Evolutionary conservation across 768 basidiomycete genomes (phyloP).

Genomic region (Lactifluus pinguis): DNA sequence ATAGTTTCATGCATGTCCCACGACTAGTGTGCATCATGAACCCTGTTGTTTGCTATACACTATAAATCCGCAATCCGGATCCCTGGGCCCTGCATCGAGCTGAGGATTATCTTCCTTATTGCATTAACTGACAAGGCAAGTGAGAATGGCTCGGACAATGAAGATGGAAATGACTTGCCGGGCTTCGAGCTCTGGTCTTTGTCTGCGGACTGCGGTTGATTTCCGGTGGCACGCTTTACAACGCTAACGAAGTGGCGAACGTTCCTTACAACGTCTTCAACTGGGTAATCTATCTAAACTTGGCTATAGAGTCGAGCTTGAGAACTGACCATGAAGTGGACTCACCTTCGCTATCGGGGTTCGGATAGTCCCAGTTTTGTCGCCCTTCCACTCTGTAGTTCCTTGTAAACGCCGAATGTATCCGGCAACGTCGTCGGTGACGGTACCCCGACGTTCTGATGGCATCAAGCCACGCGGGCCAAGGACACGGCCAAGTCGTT

Average conservation of each 20-base stretch:
- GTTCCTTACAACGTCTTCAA: conserved; percentile 72
- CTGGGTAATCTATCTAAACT: conserved; percentile 58
- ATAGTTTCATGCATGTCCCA: background rate
- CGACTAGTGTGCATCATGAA: background rate
- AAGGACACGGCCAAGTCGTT: conserved; percentile 69
- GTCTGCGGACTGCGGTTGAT: conserved; percentile 43
- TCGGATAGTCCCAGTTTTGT: conserved; percentile 76
- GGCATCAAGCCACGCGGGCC: conserved; percentile 94
- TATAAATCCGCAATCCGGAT: conserved; percentile 78
- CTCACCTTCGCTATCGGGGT: conserved; percentile 71
- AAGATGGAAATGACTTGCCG: conserved; percentile 20
- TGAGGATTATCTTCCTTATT: conserved; percentile 75
- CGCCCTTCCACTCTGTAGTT: conserved; percentile 88
- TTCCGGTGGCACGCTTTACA: conserved; percentile 68
- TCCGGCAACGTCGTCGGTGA: conserved; percentile 78
- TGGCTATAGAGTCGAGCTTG: background rate
- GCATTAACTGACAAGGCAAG: conserved; percentile 44
- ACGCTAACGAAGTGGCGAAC: conserved; percentile 64
- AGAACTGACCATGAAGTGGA: conserved; percentile 1
- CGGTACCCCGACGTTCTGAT: conserved; percentile 86
- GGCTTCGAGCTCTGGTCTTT: conserved; percentile 39
- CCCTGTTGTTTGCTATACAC: conserved; percentile 2
- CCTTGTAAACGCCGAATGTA: conserved; percentile 75
- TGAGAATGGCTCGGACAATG: background rate
- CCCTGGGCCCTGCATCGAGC: conserved; percentile 81